Evolutionary conservation across 495 filamentous ascomycete species (phyloP).

Genomic region (Letharia columbiana): DNA sequence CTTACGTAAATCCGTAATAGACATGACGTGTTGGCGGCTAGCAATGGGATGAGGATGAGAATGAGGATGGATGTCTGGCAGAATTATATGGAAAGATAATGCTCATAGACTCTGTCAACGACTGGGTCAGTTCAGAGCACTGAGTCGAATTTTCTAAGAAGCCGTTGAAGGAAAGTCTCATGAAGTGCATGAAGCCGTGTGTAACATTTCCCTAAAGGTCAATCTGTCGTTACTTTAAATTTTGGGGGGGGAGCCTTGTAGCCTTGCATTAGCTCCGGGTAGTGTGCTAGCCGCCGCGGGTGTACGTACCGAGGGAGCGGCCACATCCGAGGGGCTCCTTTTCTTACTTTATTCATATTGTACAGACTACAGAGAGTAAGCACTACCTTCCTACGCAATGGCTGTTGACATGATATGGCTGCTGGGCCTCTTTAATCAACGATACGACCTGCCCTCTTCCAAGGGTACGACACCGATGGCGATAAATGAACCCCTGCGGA

Average conservation of each 20-base stretch:
- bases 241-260: slow-evolving; percentile 1
- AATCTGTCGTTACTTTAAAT: slow-evolving; percentile 9
- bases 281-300: neutral
- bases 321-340: neutral
- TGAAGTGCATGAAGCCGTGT: neutral
- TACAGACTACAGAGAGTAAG: neutral
- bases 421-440: neutral
- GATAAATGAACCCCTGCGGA: neutral
- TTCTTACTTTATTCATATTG: too few species aligned
- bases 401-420: neutral
- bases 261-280: slow-evolving; percentile 1
- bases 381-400: neutral
- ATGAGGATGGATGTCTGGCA: neutral
- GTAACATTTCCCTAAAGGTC: neutral
- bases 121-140: neutral
- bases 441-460: neutral
- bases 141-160: neutral
- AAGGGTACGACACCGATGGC: neutral
- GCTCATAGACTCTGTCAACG: neutral
- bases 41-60: neutral
- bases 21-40: neutral
- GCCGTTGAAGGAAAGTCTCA: neutral
- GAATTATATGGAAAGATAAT: neutral
- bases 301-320: neutral
- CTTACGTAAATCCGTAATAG: neutral